Percentiles rank a stretch among this genome's conserved stretches.
Conservation (phyloP, 2,329 filamentous ascomycete species). For the Talaromyces sp. region DNA sequence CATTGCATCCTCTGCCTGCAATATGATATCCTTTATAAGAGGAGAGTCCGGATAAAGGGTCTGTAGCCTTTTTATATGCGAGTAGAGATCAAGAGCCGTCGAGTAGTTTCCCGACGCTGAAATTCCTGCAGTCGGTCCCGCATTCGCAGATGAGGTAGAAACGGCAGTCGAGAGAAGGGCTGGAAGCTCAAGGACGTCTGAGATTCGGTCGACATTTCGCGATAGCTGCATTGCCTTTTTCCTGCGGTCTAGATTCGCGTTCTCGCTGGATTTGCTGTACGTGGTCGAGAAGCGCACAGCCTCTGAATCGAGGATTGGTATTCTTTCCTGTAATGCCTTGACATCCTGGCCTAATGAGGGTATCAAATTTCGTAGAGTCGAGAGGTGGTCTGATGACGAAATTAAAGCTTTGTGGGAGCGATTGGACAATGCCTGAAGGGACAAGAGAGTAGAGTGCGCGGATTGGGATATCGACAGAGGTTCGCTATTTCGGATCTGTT, state of each 20-base stretch:
- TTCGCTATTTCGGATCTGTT: constrained; percentile 68
- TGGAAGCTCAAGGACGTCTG: constrained; percentile 86
- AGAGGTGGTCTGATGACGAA: constrained; percentile 69
- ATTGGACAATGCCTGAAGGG: constrained; percentile 82
- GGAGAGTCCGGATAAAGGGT: constrained; percentile 74
- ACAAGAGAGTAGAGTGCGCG: constrained; percentile 73
- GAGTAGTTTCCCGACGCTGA: constrained; percentile 67
- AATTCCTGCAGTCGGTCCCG: constrained; percentile 36
- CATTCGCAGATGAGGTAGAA: constrained; percentile 39
- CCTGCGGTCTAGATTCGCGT: constrained; percentile 64
- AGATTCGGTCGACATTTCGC: constrained; percentile 80
- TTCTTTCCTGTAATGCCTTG: constrained; percentile 61
- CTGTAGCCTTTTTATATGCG: constrained; percentile 84
- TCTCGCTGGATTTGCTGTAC: constrained; percentile 69
- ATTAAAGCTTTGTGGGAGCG: constrained; percentile 83
- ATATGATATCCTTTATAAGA: constrained; percentile 65
- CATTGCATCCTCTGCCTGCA: constrained; percentile 81
- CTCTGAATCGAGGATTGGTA: constrained; percentile 73
- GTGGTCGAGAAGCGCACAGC: constrained; percentile 75
- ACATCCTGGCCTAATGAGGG: constrained; percentile 63
- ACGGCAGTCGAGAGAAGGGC: constrained; percentile 73
- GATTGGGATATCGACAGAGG: constrained; percentile 73
- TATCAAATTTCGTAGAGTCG: constrained; percentile 66
- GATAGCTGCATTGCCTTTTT: constrained; percentile 76
- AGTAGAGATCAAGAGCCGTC: constrained; percentile 81